These are phyloP conservation scores for Penicillium taxi DNA, from an alignment of 495 filamentous ascomycete genomes.

Conservation along the genomic window DNA sequence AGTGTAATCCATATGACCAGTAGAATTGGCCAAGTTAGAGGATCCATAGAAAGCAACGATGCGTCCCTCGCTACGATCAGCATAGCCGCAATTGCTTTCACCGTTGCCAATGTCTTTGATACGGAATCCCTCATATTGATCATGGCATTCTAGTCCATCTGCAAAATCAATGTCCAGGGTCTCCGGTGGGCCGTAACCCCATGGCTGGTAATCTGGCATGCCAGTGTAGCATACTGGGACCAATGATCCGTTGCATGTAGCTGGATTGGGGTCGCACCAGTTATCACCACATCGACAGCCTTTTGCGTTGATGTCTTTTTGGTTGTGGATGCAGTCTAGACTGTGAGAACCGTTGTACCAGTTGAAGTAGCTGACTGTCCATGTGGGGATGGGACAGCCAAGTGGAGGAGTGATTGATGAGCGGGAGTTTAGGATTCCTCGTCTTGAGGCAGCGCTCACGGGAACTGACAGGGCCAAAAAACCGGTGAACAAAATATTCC, in stretches of 20 bases:
- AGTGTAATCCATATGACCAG: constrained; percentile 25
- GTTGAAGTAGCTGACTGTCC: constrained; percentile 23
- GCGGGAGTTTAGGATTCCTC: too few relatives aligned
- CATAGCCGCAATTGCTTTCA: constrained; percentile 29
- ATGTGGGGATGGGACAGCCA: constrained; percentile 28
- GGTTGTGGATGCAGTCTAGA: constrained; percentile 32
- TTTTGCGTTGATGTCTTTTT: constrained; percentile 20
- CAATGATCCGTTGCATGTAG: constrained; percentile 26
- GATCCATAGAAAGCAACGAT: constrained; percentile 31
- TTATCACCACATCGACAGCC: constrained; percentile 21
- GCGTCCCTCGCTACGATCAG: constrained; percentile 21
- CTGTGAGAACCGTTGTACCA: constrained; percentile 31
- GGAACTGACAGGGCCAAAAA: too few relatives aligned
- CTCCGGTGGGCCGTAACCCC: constrained; percentile 29
- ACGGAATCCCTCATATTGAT: constrained; percentile 30
- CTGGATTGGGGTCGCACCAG: constrained; percentile 24
- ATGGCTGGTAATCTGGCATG: constrained; percentile 31
- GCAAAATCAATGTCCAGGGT: constrained; percentile 27
- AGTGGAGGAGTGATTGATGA: constrained; percentile 24
- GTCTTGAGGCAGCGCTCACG: too few relatives aligned
- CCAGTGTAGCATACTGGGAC: constrained; percentile 30
- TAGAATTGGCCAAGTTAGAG: constrained; percentile 18
- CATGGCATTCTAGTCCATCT: constrained; percentile 28
- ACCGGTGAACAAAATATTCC: too few relatives aligned
- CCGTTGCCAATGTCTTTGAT: constrained; percentile 30